Evolutionary conservation across 179 eudicot genomes (phyloP), one percentile per base, ranked within the genome.

Genomic region (Dionaea muscipula): DNA sequence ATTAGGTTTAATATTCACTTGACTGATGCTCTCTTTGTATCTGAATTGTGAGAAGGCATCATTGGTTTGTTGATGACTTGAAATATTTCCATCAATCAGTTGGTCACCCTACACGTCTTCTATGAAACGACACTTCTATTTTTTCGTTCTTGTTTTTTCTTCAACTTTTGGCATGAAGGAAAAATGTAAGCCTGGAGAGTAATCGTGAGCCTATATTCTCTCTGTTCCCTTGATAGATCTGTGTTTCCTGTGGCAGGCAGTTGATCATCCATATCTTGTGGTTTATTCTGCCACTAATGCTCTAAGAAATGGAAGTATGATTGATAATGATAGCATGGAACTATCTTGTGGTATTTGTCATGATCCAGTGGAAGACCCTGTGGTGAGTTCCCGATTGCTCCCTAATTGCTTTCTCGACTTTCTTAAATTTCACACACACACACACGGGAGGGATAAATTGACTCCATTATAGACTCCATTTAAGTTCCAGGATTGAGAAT

Each of bases 211-310:
- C 41, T 6, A 14, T 47, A 16, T 35, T 26, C 47, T 31, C 13
- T 16, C 21, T 45, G 37, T 33, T 4, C 31, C 48, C 76, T 51
- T 17, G 50, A 55, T 1, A 53, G 55, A 17, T 21, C 51, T 60
- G 51, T 56, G 57, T 26, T 51, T 20, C 20, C 33, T 44, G 55
- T 2, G 31, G 52, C 77, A 91, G 96, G 96, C 96, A 20, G 94
- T 91, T 74, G 89, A 91, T 73, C 98, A 87, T 72, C 98, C 98
- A 52, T 82, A 87, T 74, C 96, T 91, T 62, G 95, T 87, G 73
- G 79, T 77, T 54, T 82, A 82, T 74, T 87, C 98, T 48, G 70
- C 70, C 19, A n/a, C 84, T 55, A 71, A 84, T 68, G 33, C 55
- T 62, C 68, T 37, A 39, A 78, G 72, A 63, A 72, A 49, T 60